Percentiles rank a stretch among this genome's conserved stretches.
phyloP scores from a whole-genome alignment of 768 basidiomycete species.

The Suillus bovinus region DNA sequence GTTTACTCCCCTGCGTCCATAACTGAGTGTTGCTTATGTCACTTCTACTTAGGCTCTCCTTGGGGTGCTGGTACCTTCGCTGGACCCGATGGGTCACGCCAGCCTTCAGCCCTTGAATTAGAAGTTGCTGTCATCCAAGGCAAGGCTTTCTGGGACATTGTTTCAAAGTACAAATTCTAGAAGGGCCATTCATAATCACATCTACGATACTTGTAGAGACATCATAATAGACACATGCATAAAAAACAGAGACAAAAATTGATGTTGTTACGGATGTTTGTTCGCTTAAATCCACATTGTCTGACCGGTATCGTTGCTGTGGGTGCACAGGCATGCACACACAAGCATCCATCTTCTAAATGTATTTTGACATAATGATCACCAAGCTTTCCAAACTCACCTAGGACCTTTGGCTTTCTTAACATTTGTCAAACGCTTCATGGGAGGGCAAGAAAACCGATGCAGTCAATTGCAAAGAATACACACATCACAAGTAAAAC shows the following conservation, averaged over 20 bases:
- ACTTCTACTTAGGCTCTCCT: constrained; percentile 53
- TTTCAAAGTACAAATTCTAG: constrained; percentile 40
- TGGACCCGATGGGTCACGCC: constrained; percentile 44
- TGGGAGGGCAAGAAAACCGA: background rate
- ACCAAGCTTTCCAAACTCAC: background rate
- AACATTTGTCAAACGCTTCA: too few relatives aligned
- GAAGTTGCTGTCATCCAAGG: constrained; percentile 56
- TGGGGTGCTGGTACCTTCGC: constrained; percentile 76
- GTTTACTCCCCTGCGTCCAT: constrained; percentile 23
- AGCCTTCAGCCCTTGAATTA: constrained; percentile 50
- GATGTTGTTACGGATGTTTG: background rate
- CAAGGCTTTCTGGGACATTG: constrained; percentile 46
- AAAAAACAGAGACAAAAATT: background rate
- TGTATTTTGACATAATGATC: background rate
- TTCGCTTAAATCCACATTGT: background rate
- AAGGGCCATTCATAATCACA: background rate
- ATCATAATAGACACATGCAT: background rate
- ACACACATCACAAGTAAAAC: background rate
- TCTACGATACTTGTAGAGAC: background rate
- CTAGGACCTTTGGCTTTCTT: background rate
- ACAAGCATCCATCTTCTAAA: too few relatives aligned
- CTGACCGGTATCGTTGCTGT: background rate
- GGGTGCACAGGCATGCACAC: background rate
- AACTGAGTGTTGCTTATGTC: constrained; percentile 8
- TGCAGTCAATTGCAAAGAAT: background rate